Base-by-base conservation (phyloP, 129 eudicot species). In the Tagetes patula region DNA sequence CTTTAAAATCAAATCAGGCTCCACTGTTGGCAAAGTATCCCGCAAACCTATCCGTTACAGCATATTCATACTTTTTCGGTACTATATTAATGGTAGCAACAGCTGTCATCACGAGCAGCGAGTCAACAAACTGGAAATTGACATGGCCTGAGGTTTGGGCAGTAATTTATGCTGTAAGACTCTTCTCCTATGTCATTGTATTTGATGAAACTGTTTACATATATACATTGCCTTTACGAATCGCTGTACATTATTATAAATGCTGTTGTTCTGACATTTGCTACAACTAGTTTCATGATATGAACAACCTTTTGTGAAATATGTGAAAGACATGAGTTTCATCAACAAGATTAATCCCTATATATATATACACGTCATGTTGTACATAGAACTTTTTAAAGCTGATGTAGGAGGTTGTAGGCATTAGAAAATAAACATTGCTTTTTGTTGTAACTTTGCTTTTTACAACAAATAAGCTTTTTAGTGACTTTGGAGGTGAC, bases 1-100 rank as follows among this genome's bases (percentile, higher is more conserved):
- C 50, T 59, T 2, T 54, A 72, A 58, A 72, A 40, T 63, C 49
- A 62, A 70, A 85, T 47, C 88, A 95, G 99, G 99, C 97, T 79
- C 96, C 97, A 12, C 75, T 95, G 63, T 73, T 95, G 76, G 92
- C 96, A 37, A 91, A 83, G 72, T 95, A 95, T 81, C 99, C 99
- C 80, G 99, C 99, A 84, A 91, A 91, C 68, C 72, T 95, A 76
- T 95, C 99, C 14, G 94, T 95, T 81, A 88, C 99, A 45, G 96
- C 99, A 2, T 95, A 84, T 78, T 89, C 99, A 4, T 95, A 95
- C 84, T 71, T 80, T 41, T 95, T 95, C 52, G 99, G 97, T 77
- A 94, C 79, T 42, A 67, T 95, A 47, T 83, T 95, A 60, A 83
- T 95, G 85, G 86, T 86, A n/a, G 71, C 85, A 37, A 75, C 96